Evolutionary conservation across 306 rosid genomes (phyloP), one percentile per base, ranked within the genome.

Genomic region (Pyrus betulifolia): DNA sequence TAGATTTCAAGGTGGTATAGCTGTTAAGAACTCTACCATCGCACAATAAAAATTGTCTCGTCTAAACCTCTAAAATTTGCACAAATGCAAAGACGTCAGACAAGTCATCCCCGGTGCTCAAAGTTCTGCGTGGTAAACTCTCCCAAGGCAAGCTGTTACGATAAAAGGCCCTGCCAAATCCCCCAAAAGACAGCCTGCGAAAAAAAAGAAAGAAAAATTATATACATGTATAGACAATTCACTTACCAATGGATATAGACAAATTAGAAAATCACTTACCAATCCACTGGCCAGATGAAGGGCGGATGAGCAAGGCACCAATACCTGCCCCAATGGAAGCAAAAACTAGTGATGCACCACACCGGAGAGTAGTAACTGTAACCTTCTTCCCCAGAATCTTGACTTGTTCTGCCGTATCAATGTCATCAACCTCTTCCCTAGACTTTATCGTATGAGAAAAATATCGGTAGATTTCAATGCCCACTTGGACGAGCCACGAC

Each of bases 281-380:
- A 4, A 90, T 76, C 93, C 97, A 90, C 74, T 89, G 96, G 76
- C 97, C 98, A 17, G 49, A 1, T 7, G 91, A 86, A 38, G 98
- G 98, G 70, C 86, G 86, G 27, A 88, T 31, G 65, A 90, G 81
- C 11, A 84, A 40, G 79, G 98, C 96, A 35, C 97, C 96, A 28
- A 92, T 84, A 12, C 91, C 97, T 3, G 93, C 96, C 74, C 96
- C 98, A 69, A 92, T 76, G 22, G 98, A 85, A 75, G 96, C 92
- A 79, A 90, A 92, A 80, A 90, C 62, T 25, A 92, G 86, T 3
- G 97, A 92, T 40, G 96, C 84, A 69, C 82, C 65, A 68, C 97
- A 89, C 74, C 82, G 87, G 35, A 89, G 27, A 17, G 97, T 86
- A 27, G 91, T 80, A 23, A 78, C 63, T 27, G 83, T 59, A 75